These are phyloP conservation scores for Aschersonia sp. DNA, from an alignment of 2,329 filamentous ascomycete genomes.

Conservation along the genomic window DNA sequence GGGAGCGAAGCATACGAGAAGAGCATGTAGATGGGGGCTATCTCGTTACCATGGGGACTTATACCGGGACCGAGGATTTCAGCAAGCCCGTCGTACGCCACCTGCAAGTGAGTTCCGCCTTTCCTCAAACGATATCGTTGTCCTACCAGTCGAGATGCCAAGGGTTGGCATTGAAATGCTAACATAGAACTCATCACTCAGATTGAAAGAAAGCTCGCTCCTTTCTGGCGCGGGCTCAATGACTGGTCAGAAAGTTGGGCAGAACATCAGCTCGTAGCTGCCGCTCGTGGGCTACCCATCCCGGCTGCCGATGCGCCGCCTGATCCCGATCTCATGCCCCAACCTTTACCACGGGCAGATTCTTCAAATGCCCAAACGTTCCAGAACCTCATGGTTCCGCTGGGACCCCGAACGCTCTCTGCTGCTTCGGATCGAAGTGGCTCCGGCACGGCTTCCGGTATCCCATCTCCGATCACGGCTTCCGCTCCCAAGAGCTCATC, in stretches of 20 bases:
- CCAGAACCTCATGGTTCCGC: constrained; percentile 64
- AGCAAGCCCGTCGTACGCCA: constrained; percentile 79
- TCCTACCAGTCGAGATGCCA: too few species aligned
- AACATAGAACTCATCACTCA: constrained; percentile 19
- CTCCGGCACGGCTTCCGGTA: constrained; percentile 42
- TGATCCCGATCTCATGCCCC: constrained; percentile 45
- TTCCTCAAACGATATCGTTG: too few species aligned
- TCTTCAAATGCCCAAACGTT: constrained; percentile 42
- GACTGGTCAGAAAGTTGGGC: constrained; percentile 84
- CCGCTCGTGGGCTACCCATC: constrained; percentile 68
- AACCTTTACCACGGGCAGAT: constrained; percentile 25
- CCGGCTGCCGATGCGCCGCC: constrained; percentile 75
- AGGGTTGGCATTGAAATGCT: too few species aligned
- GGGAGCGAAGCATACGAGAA: constrained; percentile 78
- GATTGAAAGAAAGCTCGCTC: constrained; percentile 86
- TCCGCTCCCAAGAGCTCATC: constrained; percentile 33
- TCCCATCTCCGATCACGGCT: constrained; percentile 34
- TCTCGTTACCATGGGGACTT: constrained; percentile 85
- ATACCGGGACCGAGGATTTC: constrained; percentile 86
- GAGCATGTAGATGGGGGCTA: constrained; percentile 92
- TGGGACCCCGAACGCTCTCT: constrained; percentile 62
- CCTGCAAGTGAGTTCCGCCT: constrained; percentile 52
- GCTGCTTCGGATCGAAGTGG: constrained; percentile 56
- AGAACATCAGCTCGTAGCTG: constrained; percentile 88
- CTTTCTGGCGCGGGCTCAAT: constrained; percentile 88